Percentiles rank a stretch among this genome's conserved stretches.
phyloP scores from a whole-genome alignment of 2,329 filamentous ascomycete genomes.

The Chalaropsis ovoidea region DNA sequence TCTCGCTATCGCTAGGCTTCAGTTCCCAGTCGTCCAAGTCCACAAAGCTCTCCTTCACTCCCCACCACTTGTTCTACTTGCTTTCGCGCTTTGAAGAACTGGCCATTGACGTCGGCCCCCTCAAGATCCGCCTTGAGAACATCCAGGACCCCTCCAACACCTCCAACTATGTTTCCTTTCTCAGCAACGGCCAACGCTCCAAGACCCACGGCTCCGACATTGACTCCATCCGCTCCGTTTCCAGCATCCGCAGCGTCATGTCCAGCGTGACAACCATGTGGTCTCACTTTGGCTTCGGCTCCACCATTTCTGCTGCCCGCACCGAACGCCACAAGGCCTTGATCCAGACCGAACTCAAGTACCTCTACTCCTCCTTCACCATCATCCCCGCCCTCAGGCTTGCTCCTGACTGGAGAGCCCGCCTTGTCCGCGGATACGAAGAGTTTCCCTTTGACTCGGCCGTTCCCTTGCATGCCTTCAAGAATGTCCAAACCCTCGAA shows the following conservation, averaged over 20 bases:
- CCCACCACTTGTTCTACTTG: slow-evolving; percentile 93
- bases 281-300: slow-evolving; percentile 75
- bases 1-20: slow-evolving; percentile 80
- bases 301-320: slow-evolving; percentile 68
- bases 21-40: slow-evolving; percentile 78
- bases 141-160: slow-evolving; percentile 78
- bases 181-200: slow-evolving; percentile 70
- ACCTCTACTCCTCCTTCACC: slow-evolving; percentile 95
- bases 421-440: slow-evolving; percentile 84
- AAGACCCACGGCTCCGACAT: slow-evolving; percentile 72
- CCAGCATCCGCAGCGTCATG: slow-evolving; percentile 94
- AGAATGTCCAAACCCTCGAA: slow-evolving; percentile 88
- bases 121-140: slow-evolving; percentile 93
- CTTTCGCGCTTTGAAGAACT: slow-evolving; percentile 92
- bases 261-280: slow-evolving; percentile 90
- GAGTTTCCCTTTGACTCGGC: slow-evolving; percentile 97
- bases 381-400: slow-evolving; percentile 89
- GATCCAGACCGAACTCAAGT: slow-evolving; percentile 78
- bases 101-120: slow-evolving; percentile 79
- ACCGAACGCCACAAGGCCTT: slow-evolving; percentile 84
- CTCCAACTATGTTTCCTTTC: slow-evolving; percentile 90
- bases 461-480: slow-evolving; percentile 92
- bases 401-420: slow-evolving; percentile 84
- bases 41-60: slow-evolving; percentile 81
- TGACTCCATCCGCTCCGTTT: slow-evolving; percentile 88